These are phyloP conservation scores for Monosporascus sp. DNA, from an alignment of 2,329 filamentous ascomycete species.

Conservation along the genomic window DNA sequence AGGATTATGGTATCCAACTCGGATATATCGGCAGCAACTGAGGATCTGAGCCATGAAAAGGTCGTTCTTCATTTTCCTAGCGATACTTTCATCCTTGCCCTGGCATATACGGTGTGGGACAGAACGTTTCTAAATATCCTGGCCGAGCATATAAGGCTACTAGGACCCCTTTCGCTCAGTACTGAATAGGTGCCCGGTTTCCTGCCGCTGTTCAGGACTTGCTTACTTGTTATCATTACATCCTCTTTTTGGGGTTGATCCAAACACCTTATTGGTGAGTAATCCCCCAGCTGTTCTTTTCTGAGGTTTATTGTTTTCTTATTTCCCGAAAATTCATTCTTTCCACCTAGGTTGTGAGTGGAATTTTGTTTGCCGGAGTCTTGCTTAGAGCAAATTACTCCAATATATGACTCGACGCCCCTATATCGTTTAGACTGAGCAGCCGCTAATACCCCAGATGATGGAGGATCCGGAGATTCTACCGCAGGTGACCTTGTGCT, in stretches of 20 bases:
- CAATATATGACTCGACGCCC: no score
- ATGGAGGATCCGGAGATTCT: constrained; percentile 7
- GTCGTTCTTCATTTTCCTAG: constrained; percentile 15
- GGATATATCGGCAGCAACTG: not conserved
- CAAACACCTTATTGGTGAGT: not conserved
- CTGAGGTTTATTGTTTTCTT: no score
- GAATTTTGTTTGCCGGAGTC: no score
- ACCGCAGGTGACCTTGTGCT: constrained; percentile 7
- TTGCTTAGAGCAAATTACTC: no score
- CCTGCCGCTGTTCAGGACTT: constrained; percentile 17
- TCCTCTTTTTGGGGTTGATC: not conserved
- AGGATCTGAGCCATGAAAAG: constrained; percentile 6
- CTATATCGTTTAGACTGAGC: no score
- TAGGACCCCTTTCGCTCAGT: constrained; percentile 12
- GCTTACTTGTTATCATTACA: constrained; percentile 11
- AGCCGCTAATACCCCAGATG: not conserved
- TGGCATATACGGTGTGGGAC: constrained; percentile 2
- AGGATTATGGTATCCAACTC: constrained; percentile 13
- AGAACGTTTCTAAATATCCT: constrained; percentile 3
- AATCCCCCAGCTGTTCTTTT: no score
- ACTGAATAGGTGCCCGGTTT: constrained; percentile 12
- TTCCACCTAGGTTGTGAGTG: no score
- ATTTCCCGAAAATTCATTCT: no score
- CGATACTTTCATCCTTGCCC: constrained; percentile 16
- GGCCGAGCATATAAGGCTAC: no score